These are phyloP conservation scores for Saccharomycopsis synnaedendra DNA, from an alignment of 805 yeast species.

Conservation along the genomic window DNA sequence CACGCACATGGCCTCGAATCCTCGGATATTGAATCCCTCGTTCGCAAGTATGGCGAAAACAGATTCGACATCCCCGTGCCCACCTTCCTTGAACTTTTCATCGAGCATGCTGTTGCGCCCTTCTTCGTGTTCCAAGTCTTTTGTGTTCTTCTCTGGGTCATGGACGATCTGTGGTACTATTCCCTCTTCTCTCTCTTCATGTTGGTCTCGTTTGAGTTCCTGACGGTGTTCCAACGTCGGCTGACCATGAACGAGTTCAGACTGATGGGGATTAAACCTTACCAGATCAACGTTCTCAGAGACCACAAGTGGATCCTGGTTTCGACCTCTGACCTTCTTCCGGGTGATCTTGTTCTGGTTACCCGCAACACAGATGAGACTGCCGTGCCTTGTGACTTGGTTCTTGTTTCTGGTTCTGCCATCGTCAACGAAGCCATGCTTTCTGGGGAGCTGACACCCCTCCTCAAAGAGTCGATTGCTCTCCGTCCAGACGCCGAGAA, in stretches of 20 bases:
- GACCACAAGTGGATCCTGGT: slow-evolving; percentile 56
- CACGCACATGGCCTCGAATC: slow-evolving; percentile 25
- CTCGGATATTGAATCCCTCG: slow-evolving; percentile 24
- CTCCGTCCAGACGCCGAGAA: slow-evolving; percentile 65
- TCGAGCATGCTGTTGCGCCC: slow-evolving; percentile 97
- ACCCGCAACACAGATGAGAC: slow-evolving; percentile 83
- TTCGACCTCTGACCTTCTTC: slow-evolving; percentile 67
- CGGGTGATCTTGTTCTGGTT: slow-evolving; percentile 84
- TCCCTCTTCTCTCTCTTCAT: slow-evolving; percentile 85
- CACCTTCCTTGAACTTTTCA: slow-evolving; percentile 77
- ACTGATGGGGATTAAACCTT: slow-evolving; percentile 95
- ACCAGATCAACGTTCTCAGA: slow-evolving; percentile 62
- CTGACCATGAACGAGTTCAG: slow-evolving; percentile 91
- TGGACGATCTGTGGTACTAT: slow-evolving; percentile 96
- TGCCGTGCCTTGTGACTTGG: slow-evolving; percentile 89
- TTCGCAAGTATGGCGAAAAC: slow-evolving; percentile 70
- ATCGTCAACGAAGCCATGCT: slow-evolving; percentile 98
- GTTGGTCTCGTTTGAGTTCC: slow-evolving; percentile 86
- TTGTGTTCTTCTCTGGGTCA: slow-evolving; percentile 89
- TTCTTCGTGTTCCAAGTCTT: slow-evolving; percentile 94
- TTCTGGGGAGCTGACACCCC: slow-evolving; percentile 96
- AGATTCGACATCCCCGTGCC: slow-evolving; percentile 94
- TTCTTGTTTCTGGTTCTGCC: slow-evolving; percentile 80
- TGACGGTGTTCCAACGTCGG: slow-evolving; percentile 93
- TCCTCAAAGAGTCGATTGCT: slow-evolving; percentile 82